These are phyloP conservation scores for Talaromyces atroroseus DNA, from an alignment of 2,329 filamentous ascomycete genomes.

Conservation along the genomic window DNA sequence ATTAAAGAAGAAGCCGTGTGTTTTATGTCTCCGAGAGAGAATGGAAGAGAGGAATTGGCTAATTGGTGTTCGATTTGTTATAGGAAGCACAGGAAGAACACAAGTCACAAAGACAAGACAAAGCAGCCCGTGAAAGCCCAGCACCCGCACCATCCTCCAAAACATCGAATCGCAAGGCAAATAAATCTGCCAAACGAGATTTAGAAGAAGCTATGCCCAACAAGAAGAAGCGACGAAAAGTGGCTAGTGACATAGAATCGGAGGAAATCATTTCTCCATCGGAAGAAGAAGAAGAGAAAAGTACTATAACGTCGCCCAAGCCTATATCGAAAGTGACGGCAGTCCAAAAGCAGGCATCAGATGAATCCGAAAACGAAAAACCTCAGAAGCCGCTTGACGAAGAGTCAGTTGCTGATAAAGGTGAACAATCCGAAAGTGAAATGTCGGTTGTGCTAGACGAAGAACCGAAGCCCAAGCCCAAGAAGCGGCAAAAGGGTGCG, in stretches of 20 bases:
- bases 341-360: conserved; percentile 14
- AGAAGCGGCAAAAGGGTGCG: conserved; percentile 24
- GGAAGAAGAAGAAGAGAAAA: conserved; percentile 19
- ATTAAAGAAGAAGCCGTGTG: conserved; percentile 49
- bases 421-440: conserved; percentile 53
- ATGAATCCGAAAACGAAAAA: conserved; percentile 10
- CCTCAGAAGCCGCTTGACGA: conserved; percentile 14
- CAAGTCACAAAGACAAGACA: conserved; percentile 3
- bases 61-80: background rate
- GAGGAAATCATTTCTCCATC: conserved; percentile 17
- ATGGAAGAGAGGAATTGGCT: background rate
- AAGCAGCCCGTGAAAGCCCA: conserved; percentile 13
- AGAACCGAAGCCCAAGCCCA: conserved; percentile 55
- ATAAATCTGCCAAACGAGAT: conserved; percentile 24
- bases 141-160: conserved; percentile 11
- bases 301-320: conserved; percentile 15
- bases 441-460: conserved; percentile 77
- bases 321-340: conserved; percentile 14
- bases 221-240: conserved; percentile 32
- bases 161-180: conserved; percentile 17
- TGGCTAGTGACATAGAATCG: conserved; percentile 22
- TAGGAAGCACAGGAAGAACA: conserved; percentile 15
- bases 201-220: conserved; percentile 19
- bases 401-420: conserved; percentile 40
- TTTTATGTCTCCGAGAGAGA: background rate